Base-by-base conservation (phyloP, 2,329 filamentous ascomycete species). In the Monosporascus cannonballus region DNA sequence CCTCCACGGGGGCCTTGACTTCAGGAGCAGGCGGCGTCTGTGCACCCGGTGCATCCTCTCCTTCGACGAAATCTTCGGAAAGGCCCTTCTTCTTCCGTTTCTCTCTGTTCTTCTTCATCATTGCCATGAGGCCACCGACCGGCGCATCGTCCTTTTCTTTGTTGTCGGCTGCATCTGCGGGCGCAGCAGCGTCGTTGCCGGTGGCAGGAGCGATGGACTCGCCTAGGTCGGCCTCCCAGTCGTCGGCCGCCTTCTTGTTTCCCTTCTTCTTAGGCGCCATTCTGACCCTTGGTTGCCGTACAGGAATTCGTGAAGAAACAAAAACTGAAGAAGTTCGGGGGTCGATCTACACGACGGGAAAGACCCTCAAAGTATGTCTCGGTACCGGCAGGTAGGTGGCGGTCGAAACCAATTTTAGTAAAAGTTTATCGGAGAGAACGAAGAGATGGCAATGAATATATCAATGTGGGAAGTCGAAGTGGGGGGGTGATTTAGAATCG, bases 251-350 rank as follows among this genome's bases (percentile, higher is more conserved):
- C 79, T 93, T 95, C 74, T 86, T 88, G 70, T 86, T 87, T 63
- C 76, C 77, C 83, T 96, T 96, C 81, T 94, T 95, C 78, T 96
- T 96, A 57, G 92, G 92, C 67, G 92, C 76, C 93, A 96, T 97
- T 56, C 72, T 78, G 71, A 56, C 11, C 9, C 30, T 11, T 30
- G 4, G 30, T 8, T 9, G 30, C 27, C 27, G 27, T 34, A 14
- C 30, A 14, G 11, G 42, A 46, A 6, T 46, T n/a, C 6, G n/a
- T 15, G 22, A 20, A 44, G 24, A 46, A n/a, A 20, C 17, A 41
- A 41, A 18, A 20, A 6, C 38, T 9, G 18, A n/a, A 41, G 18
- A 41, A 18, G 17, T 34, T 34, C 5, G 11, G 11, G 30, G 30
- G 11, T 18, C 6, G 37, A 9, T 39, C 18, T 39, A 18, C 18